phyloP scores from a whole-genome alignment of 2,329 filamentous ascomycete species.

The Sporothrix sp. region DNA sequence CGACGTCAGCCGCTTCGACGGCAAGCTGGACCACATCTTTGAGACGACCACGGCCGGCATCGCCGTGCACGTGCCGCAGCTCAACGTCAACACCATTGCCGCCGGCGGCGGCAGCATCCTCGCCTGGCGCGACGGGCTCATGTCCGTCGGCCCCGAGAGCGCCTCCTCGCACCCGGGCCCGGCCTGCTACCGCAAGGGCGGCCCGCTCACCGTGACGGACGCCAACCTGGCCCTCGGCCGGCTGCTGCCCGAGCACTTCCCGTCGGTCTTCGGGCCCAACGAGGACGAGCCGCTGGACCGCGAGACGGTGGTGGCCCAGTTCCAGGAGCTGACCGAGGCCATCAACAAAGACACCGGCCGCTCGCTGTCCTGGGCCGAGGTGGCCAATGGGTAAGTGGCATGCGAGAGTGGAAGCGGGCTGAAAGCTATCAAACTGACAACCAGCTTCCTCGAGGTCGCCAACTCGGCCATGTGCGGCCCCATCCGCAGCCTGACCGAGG shows the following conservation, averaged over 20 bases:
- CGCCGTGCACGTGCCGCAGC: conserved; percentile 85
- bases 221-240: conserved; percentile 56
- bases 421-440: no score
- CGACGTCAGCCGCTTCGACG: conserved; percentile 22
- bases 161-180: conserved; percentile 57
- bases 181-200: conserved; percentile 57
- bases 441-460: conserved; percentile 60
- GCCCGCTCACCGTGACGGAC: conserved; percentile 40
- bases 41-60: conserved; percentile 68
- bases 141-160: conserved; percentile 79
- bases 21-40: conserved; percentile 58
- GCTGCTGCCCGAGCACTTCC: conserved; percentile 48
- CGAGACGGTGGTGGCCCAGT: conserved; percentile 54
- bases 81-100: conserved; percentile 91
- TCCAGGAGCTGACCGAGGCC: conserved; percentile 84
- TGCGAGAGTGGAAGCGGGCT: no score
- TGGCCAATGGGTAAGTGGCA: conserved; percentile 42
- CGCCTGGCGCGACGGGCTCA: conserved; percentile 72
- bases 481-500: conserved; percentile 81
- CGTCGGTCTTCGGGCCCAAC: conserved; percentile 57
- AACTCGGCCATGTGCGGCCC: conserved; percentile 66
- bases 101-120: conserved; percentile 58
- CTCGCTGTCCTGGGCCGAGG: conserved; percentile 45
- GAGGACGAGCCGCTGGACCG: conserved; percentile 72
- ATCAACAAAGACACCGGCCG: conserved; percentile 49